phyloP scores from a whole-genome alignment of 305 asterid genomes.

The Fraxinus floribunda region DNA sequence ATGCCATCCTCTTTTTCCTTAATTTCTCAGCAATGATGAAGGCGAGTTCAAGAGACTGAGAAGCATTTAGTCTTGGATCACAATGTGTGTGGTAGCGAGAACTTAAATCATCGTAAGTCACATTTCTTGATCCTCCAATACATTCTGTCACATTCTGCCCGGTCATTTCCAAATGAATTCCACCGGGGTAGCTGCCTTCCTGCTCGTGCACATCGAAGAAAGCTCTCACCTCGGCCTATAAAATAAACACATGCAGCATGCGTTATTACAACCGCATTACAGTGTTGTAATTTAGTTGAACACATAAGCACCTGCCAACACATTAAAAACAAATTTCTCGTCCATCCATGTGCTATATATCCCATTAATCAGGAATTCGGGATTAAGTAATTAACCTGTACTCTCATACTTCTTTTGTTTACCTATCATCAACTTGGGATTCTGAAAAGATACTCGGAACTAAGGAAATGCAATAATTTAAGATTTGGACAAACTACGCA shows the following conservation, averaged over 20 bases:
- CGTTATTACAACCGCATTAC: not conserved
- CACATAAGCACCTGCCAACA: not conserved
- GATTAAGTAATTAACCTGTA: not conserved
- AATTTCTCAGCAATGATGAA: conserved; percentile 46
- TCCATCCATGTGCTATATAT: not conserved
- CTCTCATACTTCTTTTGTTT: not conserved
- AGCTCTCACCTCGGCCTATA: conserved; percentile 55
- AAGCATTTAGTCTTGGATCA: conserved; percentile 53
- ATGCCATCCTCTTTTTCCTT: conserved; percentile 39
- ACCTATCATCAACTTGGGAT: not conserved
- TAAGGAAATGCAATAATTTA: not conserved
- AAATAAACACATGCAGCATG: not conserved
- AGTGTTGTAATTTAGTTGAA: not conserved
- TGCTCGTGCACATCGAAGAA: conserved; percentile 62
- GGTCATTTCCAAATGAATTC: conserved; percentile 56
- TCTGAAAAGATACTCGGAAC: not conserved
- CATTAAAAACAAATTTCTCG: not conserved
- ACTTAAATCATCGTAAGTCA: conserved; percentile 48
- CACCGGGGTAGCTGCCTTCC: conserved; percentile 63
- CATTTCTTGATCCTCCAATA: conserved; percentile 54
- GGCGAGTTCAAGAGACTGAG: conserved; percentile 55
- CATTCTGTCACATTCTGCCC: conserved; percentile 62
- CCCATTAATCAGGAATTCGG: not conserved
- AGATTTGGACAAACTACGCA: conserved; percentile 17
- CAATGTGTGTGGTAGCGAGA: conserved; percentile 64